Evolutionary conservation across 345 rosid genomes (phyloP).

Genomic region (Citrus glauca): DNA sequence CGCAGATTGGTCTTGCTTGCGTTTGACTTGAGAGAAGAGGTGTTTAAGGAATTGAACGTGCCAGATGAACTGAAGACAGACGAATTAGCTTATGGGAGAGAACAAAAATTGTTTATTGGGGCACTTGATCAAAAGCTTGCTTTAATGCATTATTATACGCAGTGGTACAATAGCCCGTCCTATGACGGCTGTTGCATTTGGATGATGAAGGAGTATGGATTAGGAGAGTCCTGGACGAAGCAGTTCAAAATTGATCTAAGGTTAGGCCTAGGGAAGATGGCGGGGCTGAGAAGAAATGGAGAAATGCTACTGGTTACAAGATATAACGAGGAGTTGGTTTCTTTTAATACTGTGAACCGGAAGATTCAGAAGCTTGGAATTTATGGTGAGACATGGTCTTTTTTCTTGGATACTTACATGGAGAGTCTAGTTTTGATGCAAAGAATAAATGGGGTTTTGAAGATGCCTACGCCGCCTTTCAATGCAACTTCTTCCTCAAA

Average conservation of each 20-base stretch:
- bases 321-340: constrained; percentile 23
- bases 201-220: constrained; percentile 27
- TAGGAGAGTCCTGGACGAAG: constrained; percentile 24
- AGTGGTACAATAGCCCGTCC: background rate
- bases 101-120: constrained; percentile 16
- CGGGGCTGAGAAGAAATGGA: constrained; percentile 24
- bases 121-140: constrained; percentile 4
- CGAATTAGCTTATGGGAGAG: background rate
- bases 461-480: background rate
- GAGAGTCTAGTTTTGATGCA: constrained; percentile 26
- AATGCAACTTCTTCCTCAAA: background rate
- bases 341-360: constrained; percentile 11
- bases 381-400: constrained; percentile 15
- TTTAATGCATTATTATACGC: constrained; percentile 20
- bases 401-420: constrained; percentile 15
- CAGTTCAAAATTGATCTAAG: constrained; percentile 20
- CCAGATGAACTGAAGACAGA: constrained; percentile 7
- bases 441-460: background rate
- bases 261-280: constrained; percentile 16
- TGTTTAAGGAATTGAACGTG: constrained; percentile 22
- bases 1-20: constrained; percentile 12
- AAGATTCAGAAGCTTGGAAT: constrained; percentile 10
- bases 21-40: constrained; percentile 22
- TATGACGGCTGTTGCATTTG: constrained; percentile 25
- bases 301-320: constrained; percentile 22